phyloP scores from a whole-genome alignment of 352 stramenopile genomes.

The Aphanomyces cochlioides region DNA sequence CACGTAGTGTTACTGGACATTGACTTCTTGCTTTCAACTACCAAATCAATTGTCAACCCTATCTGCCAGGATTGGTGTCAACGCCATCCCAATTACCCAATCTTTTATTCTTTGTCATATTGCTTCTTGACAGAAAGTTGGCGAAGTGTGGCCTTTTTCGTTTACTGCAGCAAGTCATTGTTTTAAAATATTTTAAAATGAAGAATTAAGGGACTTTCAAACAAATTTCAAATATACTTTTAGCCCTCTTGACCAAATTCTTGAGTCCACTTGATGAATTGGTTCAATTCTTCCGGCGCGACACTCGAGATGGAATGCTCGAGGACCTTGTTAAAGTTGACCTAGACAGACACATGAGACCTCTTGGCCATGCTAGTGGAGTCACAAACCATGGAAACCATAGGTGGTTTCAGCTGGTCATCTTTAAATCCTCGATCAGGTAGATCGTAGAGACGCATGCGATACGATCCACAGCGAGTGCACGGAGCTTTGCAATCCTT shows the following conservation, averaged over 20 bases:
- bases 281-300: slow-evolving; percentile 94
- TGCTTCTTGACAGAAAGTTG: no score
- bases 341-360: slow-evolving; percentile 40
- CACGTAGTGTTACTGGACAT: no score
- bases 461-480: slow-evolving; percentile 61
- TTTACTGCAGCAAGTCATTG: no score
- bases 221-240: slow-evolving; percentile 2
- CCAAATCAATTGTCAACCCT: no score
- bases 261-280: slow-evolving; percentile 98
- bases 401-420: slow-evolving; percentile 79
- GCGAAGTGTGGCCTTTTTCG: no score
- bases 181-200: no score
- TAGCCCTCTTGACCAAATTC: slow-evolving; percentile 99
- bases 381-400: slow-evolving; percentile 70
- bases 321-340: slow-evolving; percentile 96
- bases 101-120: no score
- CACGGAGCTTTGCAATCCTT: slow-evolving; percentile 66
- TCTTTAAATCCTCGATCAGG: slow-evolving; percentile 77
- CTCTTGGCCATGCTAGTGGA: not conserved
- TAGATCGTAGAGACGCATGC: slow-evolving; percentile 84
- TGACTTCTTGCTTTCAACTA: no score
- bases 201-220: no score
- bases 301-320: slow-evolving; percentile 93
- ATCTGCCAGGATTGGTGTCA: no score
- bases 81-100: no score